Evolutionary conservation across 179 eudicot genomes (phyloP), one percentile per base, ranked within the genome.

Genomic region (Camellia oleifera): DNA sequence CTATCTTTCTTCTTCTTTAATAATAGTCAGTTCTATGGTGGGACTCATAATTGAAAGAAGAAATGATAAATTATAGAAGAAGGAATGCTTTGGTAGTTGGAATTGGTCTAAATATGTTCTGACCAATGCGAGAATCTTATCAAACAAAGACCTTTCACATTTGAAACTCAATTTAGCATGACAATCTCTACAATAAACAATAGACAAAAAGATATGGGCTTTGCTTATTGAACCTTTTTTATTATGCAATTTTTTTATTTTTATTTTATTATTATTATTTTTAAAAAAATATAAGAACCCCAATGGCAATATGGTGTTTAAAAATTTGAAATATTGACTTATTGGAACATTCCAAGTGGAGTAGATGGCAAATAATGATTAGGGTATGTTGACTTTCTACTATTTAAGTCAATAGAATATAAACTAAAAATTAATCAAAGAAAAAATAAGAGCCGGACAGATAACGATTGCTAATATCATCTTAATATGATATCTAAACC

Each of bases 301-400:
- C 9, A 26, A 26, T 26, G 32, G 32, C 32, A 26, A 26, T 26
- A 79, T 79, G 69, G 76, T 13, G 23, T 69, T 56, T 56, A 5
- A n/a, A 70, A 58, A 20, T 57, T 69, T 79, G 77, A 46, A 78
- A 70, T 61, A 70, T 78, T 70, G 81, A 71, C 81, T 62, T 46
- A 10, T 32, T 11, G 52, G 8, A 72, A 80, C 54, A 64, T 52
- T 52, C 45, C 70, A 71, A 80, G 78, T 80, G 82, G 78, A 73
- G 77, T 80, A 62, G 82, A 73, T 80, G 65, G 77, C 72, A 48
- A 53, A 73, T 10, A 79, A 73, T 79, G 77, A 79, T 73, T 79
- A 72, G 64, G 72, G 63, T 32, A 9, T 45, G 66, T 72, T 72
- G 71, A 61, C 64, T 63, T 20, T 70, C 12, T 48, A 52, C 13